Evolutionary conservation across 257 asterid genomes (phyloP).

Genomic region (Solanum boliviense): DNA sequence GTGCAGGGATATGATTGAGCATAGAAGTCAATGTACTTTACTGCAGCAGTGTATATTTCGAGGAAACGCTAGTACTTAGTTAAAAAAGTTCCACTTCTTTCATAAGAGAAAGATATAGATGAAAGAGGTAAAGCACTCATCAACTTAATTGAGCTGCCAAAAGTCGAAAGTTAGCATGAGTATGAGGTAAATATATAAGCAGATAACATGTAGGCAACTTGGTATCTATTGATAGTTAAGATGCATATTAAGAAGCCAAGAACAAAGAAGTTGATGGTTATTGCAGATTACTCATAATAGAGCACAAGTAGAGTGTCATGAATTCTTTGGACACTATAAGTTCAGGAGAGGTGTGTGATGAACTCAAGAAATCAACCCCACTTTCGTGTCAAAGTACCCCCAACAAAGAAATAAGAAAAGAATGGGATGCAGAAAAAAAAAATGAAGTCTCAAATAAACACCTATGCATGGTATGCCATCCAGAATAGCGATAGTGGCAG

Average conservation of each 20-base stretch:
- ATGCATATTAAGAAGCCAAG: not conserved
- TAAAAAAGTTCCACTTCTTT: not conserved
- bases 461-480: slow-evolving; percentile 81
- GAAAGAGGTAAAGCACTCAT: not conserved
- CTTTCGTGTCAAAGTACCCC: not conserved
- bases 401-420: not conserved
- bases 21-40: not conserved
- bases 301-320: not conserved
- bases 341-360: not conserved
- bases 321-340: not conserved
- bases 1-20: not conserved
- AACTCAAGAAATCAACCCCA: not conserved
- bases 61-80: not conserved
- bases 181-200: not conserved
- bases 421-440: not conserved
- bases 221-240: not conserved
- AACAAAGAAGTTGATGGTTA: not conserved
- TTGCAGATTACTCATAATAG: not conserved
- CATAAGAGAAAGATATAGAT: not conserved
- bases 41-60: not conserved
- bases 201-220: not conserved
- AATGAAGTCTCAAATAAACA: slow-evolving; percentile 11
- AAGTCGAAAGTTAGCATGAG: not conserved
- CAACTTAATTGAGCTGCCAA: not conserved
- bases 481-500: slow-evolving; percentile 90